A percentile compares a stretch with the other conserved stretches of the same genome.
These are phyloP conservation scores for Blastocystis sp. DNA, from an alignment of 352 stramenopile genomes.

Conservation along the genomic window DNA sequence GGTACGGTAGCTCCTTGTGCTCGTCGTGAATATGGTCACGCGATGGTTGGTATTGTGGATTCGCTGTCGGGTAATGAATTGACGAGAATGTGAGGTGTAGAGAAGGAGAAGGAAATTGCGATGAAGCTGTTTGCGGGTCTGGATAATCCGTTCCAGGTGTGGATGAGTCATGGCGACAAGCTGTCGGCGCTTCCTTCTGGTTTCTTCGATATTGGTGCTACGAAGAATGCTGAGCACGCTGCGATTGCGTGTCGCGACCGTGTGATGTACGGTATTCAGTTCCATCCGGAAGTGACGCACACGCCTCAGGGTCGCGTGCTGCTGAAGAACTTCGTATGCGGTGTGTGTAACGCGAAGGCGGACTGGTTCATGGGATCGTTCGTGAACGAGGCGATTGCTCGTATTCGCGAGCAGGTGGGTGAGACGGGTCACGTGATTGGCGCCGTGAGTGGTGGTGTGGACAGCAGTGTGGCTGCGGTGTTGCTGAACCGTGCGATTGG, in stretches of 20 bases:
- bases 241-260: constrained; percentile 70
- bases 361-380: constrained; percentile 97
- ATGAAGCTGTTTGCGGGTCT: constrained; percentile 75
- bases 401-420: constrained; percentile 77
- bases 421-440: constrained; percentile 88
- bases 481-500: constrained; percentile 88
- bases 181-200: constrained; percentile 80
- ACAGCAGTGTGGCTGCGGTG: constrained; percentile 92
- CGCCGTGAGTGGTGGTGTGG: constrained; percentile 90
- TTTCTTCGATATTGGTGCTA: constrained; percentile 62
- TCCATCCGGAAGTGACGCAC: constrained; percentile 90
- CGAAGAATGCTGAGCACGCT: constrained; percentile 68
- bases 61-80: not conserved
- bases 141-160: constrained; percentile 86
- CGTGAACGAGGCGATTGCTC: constrained; percentile 73
- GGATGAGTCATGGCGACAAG: constrained; percentile 99
- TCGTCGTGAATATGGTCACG: constrained; percentile 91
- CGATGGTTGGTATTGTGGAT: constrained; percentile 69
- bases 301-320: constrained; percentile 83
- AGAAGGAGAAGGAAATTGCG: not conserved
- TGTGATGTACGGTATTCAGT: constrained; percentile 77
- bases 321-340: constrained; percentile 89
- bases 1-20: constrained; percentile 79
- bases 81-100: no score
- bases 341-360: constrained; percentile 73